Evolutionary conservation across 1,139 yeast genomes (phyloP), one percentile per base, ranked within the genome.

Genomic region (Pichia norvegensis): DNA sequence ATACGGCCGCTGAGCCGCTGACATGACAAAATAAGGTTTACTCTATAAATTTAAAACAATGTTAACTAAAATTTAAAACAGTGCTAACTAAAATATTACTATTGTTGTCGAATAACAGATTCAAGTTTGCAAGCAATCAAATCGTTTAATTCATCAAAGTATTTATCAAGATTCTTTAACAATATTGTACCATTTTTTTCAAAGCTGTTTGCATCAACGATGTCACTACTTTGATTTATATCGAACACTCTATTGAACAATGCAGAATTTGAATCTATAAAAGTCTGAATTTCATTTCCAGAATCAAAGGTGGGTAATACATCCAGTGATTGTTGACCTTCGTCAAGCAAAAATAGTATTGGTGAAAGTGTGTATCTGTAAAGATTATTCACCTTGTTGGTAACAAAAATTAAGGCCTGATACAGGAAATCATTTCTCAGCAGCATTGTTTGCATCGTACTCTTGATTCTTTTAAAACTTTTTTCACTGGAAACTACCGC

Each of bases 311-410:
- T 45, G 14, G 44, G 19, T 5, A 16, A 7, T 3, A 16, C 38
- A 27, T 17, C 21, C 5, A 13, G 7, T 4, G 40, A 33, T 2
- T 41, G 41, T 1, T n/a, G 4, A 14, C 13, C 40, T n/a, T 31
- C 21, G 16, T n/a, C 19, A 10, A 38, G 21, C 7, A 48, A 23
- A 23, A 31, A 39, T 19, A 48, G 29, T 14, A 42, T 44, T 2
- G 51, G 51, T 10, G 43, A 44, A 22, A 48, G 29, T 4, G 45
- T 45, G 27, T 37, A 41, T 21, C 48, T 29, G 21, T 45, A 46
- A 13, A 48, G 38, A 20, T 40, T 22, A 17, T 45, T 42, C 14
- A 45, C 21, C 10, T 33, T 36, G 16, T 38, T 45, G 8, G n/a
- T 36, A 9, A 48, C 14, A 10, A 41, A 33, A 13, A 29, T 16